Base-by-base conservation (phyloP, 2,329 filamentous ascomycete genomes). In the Alternaria ventricosa region DNA sequence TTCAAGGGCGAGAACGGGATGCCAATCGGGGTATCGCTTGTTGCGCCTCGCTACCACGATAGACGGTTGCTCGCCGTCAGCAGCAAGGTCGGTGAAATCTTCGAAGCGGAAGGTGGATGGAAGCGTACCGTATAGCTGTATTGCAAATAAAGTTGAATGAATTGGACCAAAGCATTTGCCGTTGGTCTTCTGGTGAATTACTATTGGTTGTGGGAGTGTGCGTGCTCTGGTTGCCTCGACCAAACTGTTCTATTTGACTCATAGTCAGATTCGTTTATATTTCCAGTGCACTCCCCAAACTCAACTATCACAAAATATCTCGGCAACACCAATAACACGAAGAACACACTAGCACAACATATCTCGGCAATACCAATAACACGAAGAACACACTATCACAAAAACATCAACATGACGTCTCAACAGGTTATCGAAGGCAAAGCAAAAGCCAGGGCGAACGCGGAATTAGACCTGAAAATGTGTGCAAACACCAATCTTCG, bases 21-120 rank as follows among this genome's bases (percentile, higher is more conserved):
- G 82, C 89, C 89, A 0, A 83, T 91, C 41, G 89, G 89, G 0
- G 68, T 88, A 20, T 87, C 85, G 0, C 70, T 88, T 2, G 83
- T 88, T 0, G 81, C 80, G 0, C 79, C 83, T 1, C 60, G 76
- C 27, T 78, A 77, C 61, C 66, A 69, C 47, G 72, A 80, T 36
- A 69, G 74, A 57, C 64, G 71, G 50, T 51, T 79, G 30, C 63
- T 79, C n/a, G 60, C 67, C 18, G 75, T 79, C 4, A 61, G 68
- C 33, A 72, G 63, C 30, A 69, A 74, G 30, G 69, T 79, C 5
- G 75, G 75, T 1, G 68, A 67, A 36, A 59, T 78, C 1, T 78
- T 78, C 46, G 75, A 77, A 55, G 53, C 50, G 7, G 70, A 78
- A 53, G 76, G 75, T 15, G 73, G 76, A 9, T 78, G 76, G 75